Evolutionary conservation across 305 asterid genomes (phyloP), one percentile per base, ranked within the genome.

Genomic region (Fraxinus albicans): DNA sequence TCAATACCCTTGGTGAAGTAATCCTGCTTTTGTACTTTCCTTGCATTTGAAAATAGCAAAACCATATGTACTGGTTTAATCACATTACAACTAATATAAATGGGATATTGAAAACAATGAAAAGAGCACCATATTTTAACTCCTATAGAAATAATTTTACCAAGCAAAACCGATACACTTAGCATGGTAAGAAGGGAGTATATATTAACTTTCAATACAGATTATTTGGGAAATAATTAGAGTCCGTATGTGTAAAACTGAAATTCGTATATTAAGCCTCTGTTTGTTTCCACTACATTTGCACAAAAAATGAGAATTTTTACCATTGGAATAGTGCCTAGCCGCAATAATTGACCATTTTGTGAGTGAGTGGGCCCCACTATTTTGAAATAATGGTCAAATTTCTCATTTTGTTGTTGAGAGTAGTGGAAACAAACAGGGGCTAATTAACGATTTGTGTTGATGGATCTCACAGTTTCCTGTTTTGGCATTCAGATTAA

Each of bases 401-500:
- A 29, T 29, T 29, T 29, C 31, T 29, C 31, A 29, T 29, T 29
- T 29, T 29, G 31, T 29, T 29, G 31, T 29, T 29, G 31, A 29
- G 31, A 29, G 31, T 29, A 29, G 31, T 29, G 31, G 31, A 29
- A 29, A 29, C 31, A 29, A 29, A 29, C 31, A 29, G 2, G 31
- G 31, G 31, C 31, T 29, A 17, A 2, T 60, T 53, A 67, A 31
- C 42, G 44, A 72, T 77, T 73, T 70, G 35, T 79, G 73, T 77
- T 34, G 79, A 69, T n/a, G 63, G 29, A 72, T 70, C 50, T 78
- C 65, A 58, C 76, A 40, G 25, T 58, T 86, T 80, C 81, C 63
- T 60, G 19, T 81, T 80, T 84, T 88, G 83, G 78, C 77, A 84
- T 91, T 42, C 95, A 96, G 98, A 93, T 96, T 82, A 90, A 84